Base-by-base conservation (phyloP, 2,329 filamentous ascomycete genomes). In the Aurifilum marmelostoma region DNA sequence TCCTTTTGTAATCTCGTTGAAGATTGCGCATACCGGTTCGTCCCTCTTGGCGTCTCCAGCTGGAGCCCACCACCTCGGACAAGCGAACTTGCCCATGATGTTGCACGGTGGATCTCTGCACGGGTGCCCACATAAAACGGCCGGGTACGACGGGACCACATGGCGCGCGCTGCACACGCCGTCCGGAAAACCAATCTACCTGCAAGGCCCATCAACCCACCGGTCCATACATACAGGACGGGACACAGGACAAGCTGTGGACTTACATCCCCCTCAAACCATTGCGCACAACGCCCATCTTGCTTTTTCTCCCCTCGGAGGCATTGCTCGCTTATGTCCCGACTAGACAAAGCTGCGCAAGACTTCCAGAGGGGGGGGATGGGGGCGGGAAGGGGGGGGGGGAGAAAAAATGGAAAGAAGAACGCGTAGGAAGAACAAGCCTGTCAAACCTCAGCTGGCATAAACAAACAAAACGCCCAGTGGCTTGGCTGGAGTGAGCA, bases 1-100 rank as follows among this genome's bases (percentile, higher is more conserved):
- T 71, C 69, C 69, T 71, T 71, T 71, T 71, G 64, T 69, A 69
- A 64, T 68, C 58, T 69, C 63, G 61, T 32, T 69, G 59, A 66
- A 65, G 65, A 71, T 34, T 64, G 43, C 58, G 37, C 67, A 47
- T 54, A 69, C 63, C 56, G 60, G 67, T 61, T 60, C 63, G 69
- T 37, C 60, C 47, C 63, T 63, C 50, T 69, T 50, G 61, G 61
- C 61, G 61, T 24, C 61, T 32, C 61, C 61, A 41, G 65, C n/a
- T 58, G 65, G 47, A 65, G 65, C 65, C 66, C 65, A 29, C 59
- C 43, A 29, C 50, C 32, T 58, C 21, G 29, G 61, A 65, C 37
- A 62, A 69, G 69, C 69, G 67, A 71, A 59, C 63, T 70, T 64
- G 39, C 37, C 50, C 61, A 64, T 66, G 43, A 50, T 66, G 65